Percentiles rank a stretch among this genome's conserved stretches.
Conservation (phyloP, 305 asterid genomes). For the Lippia alba region DNA sequence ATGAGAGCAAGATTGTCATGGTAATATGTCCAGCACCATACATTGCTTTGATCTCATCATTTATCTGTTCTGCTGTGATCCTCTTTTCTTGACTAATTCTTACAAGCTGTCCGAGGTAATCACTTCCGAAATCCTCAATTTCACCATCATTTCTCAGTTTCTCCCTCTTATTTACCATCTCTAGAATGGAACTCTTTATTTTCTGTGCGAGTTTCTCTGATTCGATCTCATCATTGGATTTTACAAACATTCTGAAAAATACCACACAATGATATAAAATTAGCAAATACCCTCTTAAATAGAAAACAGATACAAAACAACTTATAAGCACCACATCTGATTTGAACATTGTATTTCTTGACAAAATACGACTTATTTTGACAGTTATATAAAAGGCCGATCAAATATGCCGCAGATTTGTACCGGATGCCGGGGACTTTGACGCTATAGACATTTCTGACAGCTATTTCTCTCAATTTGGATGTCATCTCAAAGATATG, state of each 20-base stretch:
- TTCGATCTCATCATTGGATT: constrained; percentile 55
- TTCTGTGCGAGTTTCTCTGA: constrained; percentile 51
- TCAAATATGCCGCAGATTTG: constrained; percentile 32
- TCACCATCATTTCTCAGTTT: constrained; percentile 10
- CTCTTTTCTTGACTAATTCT: constrained; percentile 43
- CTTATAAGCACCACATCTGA: too few species aligned
- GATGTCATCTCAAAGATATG: constrained; percentile 67
- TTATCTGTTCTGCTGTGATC: constrained; percentile 60
- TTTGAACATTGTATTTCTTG: too few species aligned
- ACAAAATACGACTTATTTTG: constrained; percentile 5
- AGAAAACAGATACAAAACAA: too few species aligned
- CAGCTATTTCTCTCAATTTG: constrained; percentile 47
- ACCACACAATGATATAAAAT: constrained; percentile 32
- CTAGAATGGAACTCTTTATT: constrained; percentile 50
- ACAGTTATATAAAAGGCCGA: constrained; percentile 58
- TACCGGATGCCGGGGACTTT: constrained; percentile 40
- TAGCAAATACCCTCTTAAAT: too few species aligned
- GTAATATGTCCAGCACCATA: constrained; percentile 80
- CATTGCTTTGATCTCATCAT: constrained; percentile 64
- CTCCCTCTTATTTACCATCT: constrained; percentile 49
- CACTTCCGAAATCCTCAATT: constrained; percentile 39
- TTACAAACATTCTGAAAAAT: constrained; percentile 44
- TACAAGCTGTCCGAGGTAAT: constrained; percentile 62
- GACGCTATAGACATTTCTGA: constrained; percentile 47
- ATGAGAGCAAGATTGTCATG: constrained; percentile 59